Conservation (phyloP, 768 basidiomycete species). For the Leccinum subgranulosum region DNA sequence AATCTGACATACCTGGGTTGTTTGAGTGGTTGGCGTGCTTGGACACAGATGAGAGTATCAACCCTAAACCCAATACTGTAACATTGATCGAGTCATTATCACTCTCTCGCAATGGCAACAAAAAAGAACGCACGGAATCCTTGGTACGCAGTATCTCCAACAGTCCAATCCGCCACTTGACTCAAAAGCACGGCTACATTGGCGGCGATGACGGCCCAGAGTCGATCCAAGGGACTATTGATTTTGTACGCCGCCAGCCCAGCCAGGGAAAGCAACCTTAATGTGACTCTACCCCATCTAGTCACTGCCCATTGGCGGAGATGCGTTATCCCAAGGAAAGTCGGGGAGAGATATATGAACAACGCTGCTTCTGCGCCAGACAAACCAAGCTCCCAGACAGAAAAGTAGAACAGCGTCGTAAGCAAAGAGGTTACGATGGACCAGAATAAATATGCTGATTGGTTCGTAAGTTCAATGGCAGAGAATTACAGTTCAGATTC, state of each 20-base stretch:
- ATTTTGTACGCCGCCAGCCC: constrained; percentile 54
- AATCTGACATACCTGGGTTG: constrained; percentile 59
- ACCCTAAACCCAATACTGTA: constrained; percentile 62
- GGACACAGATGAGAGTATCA: constrained; percentile 61
- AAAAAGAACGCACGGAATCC: constrained; percentile 40
- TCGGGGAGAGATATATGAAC: constrained; percentile 66
- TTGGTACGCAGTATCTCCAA: constrained; percentile 42
- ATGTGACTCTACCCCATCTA: constrained; percentile 43
- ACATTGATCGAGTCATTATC: background rate
- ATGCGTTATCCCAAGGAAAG: constrained; percentile 48
- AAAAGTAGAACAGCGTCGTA: constrained; percentile 86
- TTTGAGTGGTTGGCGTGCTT: constrained; percentile 81
- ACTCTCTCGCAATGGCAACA: background rate
- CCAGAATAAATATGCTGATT: constrained; percentile 75
- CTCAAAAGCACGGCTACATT: constrained; percentile 49
- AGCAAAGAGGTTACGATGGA: constrained; percentile 77
- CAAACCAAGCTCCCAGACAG: constrained; percentile 85
- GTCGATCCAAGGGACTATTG: constrained; percentile 49
- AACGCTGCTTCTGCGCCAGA: constrained; percentile 79
- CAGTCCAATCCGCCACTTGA: constrained; percentile 53
- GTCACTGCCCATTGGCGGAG: constrained; percentile 46
- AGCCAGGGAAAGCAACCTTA: constrained; percentile 48
- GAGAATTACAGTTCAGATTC: constrained; percentile 3
- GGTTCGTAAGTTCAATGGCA: background rate
- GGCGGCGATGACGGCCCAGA: constrained; percentile 56